Conservation (phyloP, 768 basidiomycete genomes). For the Gymnopilus junonius region DNA sequence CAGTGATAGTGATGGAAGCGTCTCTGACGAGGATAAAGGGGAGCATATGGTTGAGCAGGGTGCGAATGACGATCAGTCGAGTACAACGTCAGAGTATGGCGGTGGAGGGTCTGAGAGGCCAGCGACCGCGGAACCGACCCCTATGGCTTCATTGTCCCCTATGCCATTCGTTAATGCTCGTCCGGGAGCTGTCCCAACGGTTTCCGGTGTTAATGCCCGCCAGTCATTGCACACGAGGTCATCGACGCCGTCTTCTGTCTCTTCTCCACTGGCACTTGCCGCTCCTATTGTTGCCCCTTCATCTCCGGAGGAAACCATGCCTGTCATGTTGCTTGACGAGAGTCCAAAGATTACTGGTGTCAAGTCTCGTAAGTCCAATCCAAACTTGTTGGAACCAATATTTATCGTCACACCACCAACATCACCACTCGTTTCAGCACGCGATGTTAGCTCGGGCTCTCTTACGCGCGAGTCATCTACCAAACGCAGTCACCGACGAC, state of each 20-base stretch:
- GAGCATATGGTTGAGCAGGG: conserved; percentile 34
- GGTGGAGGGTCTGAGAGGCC: conserved; percentile 41
- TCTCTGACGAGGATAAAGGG: conserved; percentile 45
- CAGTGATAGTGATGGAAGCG: conserved; percentile 48
- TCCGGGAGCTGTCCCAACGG: conserved; percentile 29
- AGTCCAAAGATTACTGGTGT: conserved; percentile 43
- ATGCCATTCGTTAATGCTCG: conserved; percentile 37
- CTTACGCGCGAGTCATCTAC: conserved; percentile 50
- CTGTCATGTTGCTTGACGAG: conserved; percentile 71
- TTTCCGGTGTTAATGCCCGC: conserved; percentile 37
- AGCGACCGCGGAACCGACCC: conserved; percentile 64
- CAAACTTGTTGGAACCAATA: conserved; percentile 67
- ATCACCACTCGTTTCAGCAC: conserved; percentile 63
- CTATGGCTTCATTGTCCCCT: conserved; percentile 63
- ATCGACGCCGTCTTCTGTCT: conserved; percentile 87
- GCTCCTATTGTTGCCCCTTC: conserved; percentile 80
- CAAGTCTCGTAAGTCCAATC: conserved; percentile 67
- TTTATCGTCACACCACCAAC: conserved; percentile 76
- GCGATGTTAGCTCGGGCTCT: conserved; percentile 36
- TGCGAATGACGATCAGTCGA: conserved; percentile 54
- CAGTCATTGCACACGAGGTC: conserved; percentile 74
- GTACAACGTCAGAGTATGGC: conserved; percentile 69
- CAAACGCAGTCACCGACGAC: conserved; percentile 68
- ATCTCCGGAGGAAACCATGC: conserved; percentile 61
- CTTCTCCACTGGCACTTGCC: conserved; percentile 84